Conservation (phyloP, 352 stramenopile genomes). For the Thalassiosira hispida region DNA sequence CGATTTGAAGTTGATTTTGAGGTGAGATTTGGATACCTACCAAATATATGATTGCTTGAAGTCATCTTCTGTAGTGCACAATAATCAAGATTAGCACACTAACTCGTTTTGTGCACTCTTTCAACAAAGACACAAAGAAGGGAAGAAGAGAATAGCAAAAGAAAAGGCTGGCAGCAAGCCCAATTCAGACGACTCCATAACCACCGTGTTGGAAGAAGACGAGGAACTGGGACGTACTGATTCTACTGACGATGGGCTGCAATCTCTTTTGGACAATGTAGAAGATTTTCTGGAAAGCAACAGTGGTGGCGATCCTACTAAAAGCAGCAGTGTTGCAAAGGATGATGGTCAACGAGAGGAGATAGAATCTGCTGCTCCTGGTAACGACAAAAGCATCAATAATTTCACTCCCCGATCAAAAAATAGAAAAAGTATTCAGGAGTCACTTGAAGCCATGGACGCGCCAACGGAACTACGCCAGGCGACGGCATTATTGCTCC, state of each 20-base stretch:
- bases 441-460: conserved; percentile 32
- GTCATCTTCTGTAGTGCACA: neutral
- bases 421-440: conserved; percentile 5
- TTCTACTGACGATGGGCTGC: conserved; percentile 19
- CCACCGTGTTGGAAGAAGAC: conserved; percentile 48
- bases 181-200: conserved; percentile 33
- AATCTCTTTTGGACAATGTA: conserved; percentile 14
- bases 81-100: neutral
- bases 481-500: conserved; percentile 43
- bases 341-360: neutral
- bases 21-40: conserved; percentile 20
- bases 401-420: conserved; percentile 1
- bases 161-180: neutral
- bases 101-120: neutral
- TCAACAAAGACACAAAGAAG: conserved; percentile 31
- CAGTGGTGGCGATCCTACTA: neutral
- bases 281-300: conserved; percentile 23
- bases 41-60: neutral
- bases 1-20: conserved; percentile 88
- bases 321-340: conserved; percentile 1
- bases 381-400: conserved; percentile 8
- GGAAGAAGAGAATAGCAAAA: conserved; percentile 19
- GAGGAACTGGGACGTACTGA: conserved; percentile 31
- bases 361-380: neutral
- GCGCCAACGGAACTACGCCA: conserved; percentile 34